Evolutionary conservation across 768 basidiomycete species (phyloP).

Genomic region (Clitopilus passeckerianus): DNA sequence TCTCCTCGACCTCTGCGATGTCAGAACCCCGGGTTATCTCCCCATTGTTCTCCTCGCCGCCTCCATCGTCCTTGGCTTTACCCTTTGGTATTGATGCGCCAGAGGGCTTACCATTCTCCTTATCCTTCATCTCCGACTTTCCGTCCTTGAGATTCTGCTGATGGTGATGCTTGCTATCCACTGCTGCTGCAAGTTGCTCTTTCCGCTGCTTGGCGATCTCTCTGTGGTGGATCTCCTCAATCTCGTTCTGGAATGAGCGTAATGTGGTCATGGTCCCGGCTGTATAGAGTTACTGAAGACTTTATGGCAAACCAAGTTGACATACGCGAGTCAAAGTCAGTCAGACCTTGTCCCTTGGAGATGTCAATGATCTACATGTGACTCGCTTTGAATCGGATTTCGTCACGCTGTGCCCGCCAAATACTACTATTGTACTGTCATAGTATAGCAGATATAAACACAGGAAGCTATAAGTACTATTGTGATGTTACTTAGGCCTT

Average conservation of each 20-base stretch:
- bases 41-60: slow-evolving; percentile 6
- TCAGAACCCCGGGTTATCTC: slow-evolving; percentile 13
- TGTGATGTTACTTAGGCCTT: not conserved
- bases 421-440: not conserved
- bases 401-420: slow-evolving; percentile 1
- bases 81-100: slow-evolving; percentile 26
- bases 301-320: slow-evolving; percentile 8
- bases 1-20: slow-evolving; percentile 47
- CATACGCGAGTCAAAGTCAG: slow-evolving; percentile 14
- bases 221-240: slow-evolving; percentile 68
- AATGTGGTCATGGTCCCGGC: slow-evolving; percentile 42
- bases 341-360: slow-evolving; percentile 4
- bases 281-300: not conserved
- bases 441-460: not conserved
- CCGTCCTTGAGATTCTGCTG: not conserved
- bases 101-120: slow-evolving; percentile 27
- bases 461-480: not conserved
- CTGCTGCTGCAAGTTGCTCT: slow-evolving; percentile 18
- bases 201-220: slow-evolving; percentile 62
- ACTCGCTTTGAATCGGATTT: slow-evolving; percentile 8
- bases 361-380: slow-evolving; percentile 1
- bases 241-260: slow-evolving; percentile 68
- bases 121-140: slow-evolving; percentile 14
- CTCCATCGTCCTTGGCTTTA: slow-evolving; percentile 34
- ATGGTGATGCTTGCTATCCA: not conserved